Base-by-base conservation (phyloP, 1,284 basidiomycete species). In the Singerocomus inundabilis region DNA sequence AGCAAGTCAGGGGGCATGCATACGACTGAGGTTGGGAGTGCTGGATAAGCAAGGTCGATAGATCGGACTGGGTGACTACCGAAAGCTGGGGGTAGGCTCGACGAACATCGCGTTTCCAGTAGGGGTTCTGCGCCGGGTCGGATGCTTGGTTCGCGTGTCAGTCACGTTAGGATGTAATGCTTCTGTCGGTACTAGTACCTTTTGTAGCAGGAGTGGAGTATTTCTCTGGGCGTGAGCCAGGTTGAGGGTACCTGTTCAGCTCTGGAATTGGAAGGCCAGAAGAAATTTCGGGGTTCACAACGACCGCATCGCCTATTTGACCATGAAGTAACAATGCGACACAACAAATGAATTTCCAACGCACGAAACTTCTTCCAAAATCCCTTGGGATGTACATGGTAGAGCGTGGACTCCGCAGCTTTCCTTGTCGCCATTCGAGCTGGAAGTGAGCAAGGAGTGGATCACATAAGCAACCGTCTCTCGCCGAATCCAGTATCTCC, bases 291-390 rank as follows among this genome's bases (percentile, higher is more conserved):
- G 93, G 92, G 72, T 95, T 93, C 58, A 94, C 79, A 47, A 79
- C 85, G 25, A 82, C 74, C 6, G 75, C 80, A 64, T 91, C 87
- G 48, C 89, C 91, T 93, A 69, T 47, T 21, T 25, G 39, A 48
- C 41, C 35, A 46, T 60, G 25, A 56, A 21, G 55, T 13, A 47
- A 46, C 28, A 9, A 30, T 7, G 42, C 40, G 29, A 52, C 36
- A 50, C 26, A 32, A 3, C 40, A 34, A 25, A 11, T 35, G 16
- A 25, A 49, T 8, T 16, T 37, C 6, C 0, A 5, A 51, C 89
- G 57, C 61, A 93, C 92, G 84, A 68, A 95, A 91, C 74, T 88
- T 92, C 82, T 94, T 95, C 93, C 92, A 95, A 69, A 95, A 93
- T 2, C 92, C 92, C 65, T 83, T 87, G 11, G 92, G 87, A 60